Evolutionary conservation across 805 yeast species (phyloP).

Genomic region (Saccharomycopsis malanga): DNA sequence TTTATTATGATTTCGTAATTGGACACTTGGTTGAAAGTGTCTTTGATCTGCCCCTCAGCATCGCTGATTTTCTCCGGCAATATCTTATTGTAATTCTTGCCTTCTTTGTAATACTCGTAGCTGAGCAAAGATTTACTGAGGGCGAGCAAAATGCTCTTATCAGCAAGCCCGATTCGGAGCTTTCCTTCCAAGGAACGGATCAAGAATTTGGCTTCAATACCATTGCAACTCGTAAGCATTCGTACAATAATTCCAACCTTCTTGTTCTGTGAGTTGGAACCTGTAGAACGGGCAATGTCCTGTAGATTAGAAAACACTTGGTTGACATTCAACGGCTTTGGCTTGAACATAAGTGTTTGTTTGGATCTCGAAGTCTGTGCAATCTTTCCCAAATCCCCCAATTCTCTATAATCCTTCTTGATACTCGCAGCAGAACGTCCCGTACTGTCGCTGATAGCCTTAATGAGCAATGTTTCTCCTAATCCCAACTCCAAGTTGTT

Average conservation of each 20-base stretch:
- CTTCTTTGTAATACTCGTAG: conserved; percentile 40
- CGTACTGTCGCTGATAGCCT: conserved; percentile 84
- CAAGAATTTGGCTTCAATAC: conserved; percentile 82
- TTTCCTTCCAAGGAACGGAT: conserved; percentile 91
- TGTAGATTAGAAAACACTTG: conserved; percentile 68
- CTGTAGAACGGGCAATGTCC: conserved; percentile 70
- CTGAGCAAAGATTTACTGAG: conserved; percentile 75
- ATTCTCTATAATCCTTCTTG: conserved; percentile 64
- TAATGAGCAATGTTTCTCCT: conserved; percentile 83
- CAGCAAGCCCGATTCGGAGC: conserved; percentile 87
- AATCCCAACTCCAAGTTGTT: conserved; percentile 90
- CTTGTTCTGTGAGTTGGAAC: conserved; percentile 71
- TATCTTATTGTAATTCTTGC: conserved; percentile 25
- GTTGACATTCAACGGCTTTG: conserved; percentile 67
- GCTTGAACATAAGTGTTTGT: conserved; percentile 92
- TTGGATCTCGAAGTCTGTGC: conserved; percentile 77
- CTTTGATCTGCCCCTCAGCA: conserved; percentile 76
- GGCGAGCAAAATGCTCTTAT: conserved; percentile 79
- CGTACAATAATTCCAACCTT: conserved; percentile 76
- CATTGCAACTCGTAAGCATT: conserved; percentile 79
- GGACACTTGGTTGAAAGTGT: conserved; percentile 85
- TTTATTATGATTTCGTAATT: conserved; percentile 76
- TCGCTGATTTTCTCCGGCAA: conserved; percentile 42
- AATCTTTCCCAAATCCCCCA: conserved; percentile 87
- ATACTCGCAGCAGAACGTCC: conserved; percentile 71